Evolutionary conservation across 2,329 filamentous ascomycete genomes (phyloP), one percentile per base, ranked within the genome.

Genomic region (Botrytis cinerea): DNA sequence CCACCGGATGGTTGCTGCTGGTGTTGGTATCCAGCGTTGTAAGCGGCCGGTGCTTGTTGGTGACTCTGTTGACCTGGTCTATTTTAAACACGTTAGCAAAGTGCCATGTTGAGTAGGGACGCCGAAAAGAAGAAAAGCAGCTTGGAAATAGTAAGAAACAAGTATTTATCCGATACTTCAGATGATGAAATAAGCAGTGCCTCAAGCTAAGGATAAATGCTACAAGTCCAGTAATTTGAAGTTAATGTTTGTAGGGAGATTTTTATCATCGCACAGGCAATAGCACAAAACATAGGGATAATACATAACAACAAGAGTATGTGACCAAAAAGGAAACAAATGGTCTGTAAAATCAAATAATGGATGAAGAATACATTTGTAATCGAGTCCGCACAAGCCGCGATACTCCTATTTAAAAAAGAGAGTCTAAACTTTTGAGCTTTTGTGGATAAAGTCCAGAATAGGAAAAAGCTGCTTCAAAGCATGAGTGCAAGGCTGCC

Each of bases 351-450:
- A 60, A 38, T 43, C 51, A 73, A 70, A 46, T 70, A 43, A 45
- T 73, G 57, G 45, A 63, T 73, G 72, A 71, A 71, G 72, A 73
- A 40, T 73, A 78, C 73, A 76, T 63, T 76, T 72, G 70, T 73
- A 67, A 72, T 60, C 68, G 72, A 75, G 75, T 72, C 76, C 74
- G 75, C 78, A 77, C 75, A 78, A 73, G 71, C 43, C 73, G 74
- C 75, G 76, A 76, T 71, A 57, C 76, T 74, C 74, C 75, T 75
- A 71, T 74, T 67, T 73, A 62, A 73, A 74, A 77, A 77, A 75
- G 72, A 75, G 74, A 76, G 72, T 79, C 78, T 79, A 78, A 78
- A 78, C 77, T 78, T 79, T 79, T 79, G 76, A 66, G 75, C 74
- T 75, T 75, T 78, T 73, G 72, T 74, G 73, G 74, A 75, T 73